Conservation (phyloP, 179 eudicot species). For the Kewa caespitosa region DNA sequence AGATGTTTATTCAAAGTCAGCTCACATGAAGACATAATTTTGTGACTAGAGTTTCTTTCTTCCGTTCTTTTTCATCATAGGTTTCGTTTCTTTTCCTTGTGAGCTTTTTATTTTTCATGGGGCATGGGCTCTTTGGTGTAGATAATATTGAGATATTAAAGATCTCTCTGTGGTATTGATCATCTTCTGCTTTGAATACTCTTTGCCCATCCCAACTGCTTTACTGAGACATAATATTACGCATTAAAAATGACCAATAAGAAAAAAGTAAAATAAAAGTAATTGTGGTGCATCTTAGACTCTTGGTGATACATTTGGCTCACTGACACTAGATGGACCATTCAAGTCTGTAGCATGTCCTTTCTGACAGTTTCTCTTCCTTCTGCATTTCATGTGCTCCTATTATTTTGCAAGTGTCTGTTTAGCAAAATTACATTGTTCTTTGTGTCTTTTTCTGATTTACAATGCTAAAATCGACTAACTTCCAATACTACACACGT, state of each 20-base stretch:
- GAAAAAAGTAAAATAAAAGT: not conserved
- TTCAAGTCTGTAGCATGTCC: not conserved
- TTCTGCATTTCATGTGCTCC: not conserved
- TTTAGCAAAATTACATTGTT: no score
- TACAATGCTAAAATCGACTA: no score
- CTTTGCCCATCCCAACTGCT: not conserved
- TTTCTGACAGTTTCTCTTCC: not conserved
- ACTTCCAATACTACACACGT: no score
- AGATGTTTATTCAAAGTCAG: not conserved
- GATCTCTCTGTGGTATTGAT: not conserved
- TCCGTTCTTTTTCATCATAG: not conserved
- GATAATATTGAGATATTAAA: not conserved
- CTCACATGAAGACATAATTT: not conserved
- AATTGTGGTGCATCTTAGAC: not conserved
- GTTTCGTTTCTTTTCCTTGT: not conserved
- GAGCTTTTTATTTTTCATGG: not conserved
- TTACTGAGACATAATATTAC: no score
- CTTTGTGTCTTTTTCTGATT: not conserved
- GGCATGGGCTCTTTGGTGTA: not conserved
- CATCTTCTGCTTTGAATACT: not conserved
- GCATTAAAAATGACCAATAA: no score
- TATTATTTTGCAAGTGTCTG: no score
- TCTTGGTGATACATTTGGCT: conserved; percentile 4
- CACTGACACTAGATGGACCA: not conserved
- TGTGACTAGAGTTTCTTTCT: not conserved